phyloP scores from a whole-genome alignment of 176 grass and related monocot species.

The Leersia perrieri region DNA sequence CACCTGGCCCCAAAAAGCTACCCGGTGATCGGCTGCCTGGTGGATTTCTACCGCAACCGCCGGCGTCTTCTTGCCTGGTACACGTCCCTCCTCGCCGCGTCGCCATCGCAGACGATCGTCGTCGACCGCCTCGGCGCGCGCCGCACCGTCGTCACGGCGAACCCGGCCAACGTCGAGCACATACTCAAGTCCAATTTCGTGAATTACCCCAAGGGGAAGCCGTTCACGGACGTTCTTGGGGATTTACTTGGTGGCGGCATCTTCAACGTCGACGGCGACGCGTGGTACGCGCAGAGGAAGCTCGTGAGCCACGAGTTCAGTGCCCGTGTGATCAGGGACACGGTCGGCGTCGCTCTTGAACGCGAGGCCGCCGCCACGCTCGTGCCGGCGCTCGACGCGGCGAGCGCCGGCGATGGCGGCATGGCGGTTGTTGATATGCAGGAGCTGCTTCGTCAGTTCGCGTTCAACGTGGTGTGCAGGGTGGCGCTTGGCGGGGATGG shows the following conservation, averaged over 20 bases:
- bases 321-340: background rate
- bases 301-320: constrained; percentile 56
- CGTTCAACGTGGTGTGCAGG: constrained; percentile 53
- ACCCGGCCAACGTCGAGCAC: constrained; percentile 72
- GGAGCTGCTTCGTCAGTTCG: constrained; percentile 52
- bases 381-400: constrained; percentile 37
- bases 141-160: constrained; percentile 56
- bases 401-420: background rate
- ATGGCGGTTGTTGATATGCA: constrained; percentile 44
- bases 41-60: constrained; percentile 18
- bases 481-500: constrained; percentile 44
- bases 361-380: constrained; percentile 7
- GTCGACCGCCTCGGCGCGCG: constrained; percentile 26
- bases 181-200: constrained; percentile 59
- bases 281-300: constrained; percentile 64
- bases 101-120: constrained; percentile 50
- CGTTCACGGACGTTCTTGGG: constrained; percentile 56
- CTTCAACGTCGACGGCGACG: constrained; percentile 70
- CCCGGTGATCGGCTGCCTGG: constrained; percentile 22
- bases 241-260: constrained; percentile 73
- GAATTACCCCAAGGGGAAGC: constrained; percentile 75
- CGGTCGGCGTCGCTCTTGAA: background rate
- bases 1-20: background rate
- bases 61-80: constrained; percentile 35
- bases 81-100: constrained; percentile 33